Conservation (phyloP, 805 yeast genomes). For the Peterozyma toletana region DNA sequence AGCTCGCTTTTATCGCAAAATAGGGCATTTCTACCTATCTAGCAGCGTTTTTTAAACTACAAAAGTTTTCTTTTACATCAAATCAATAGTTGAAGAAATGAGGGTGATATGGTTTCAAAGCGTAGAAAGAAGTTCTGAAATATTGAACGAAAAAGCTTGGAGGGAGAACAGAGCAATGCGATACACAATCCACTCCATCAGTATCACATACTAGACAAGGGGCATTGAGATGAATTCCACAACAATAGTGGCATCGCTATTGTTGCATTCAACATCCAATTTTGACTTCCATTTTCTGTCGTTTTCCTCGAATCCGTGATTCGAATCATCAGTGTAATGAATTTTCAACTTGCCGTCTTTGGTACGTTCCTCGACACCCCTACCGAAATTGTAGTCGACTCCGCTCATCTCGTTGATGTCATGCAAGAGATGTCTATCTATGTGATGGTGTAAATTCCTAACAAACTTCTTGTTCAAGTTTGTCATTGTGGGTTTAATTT, state of each 20-base stretch:
- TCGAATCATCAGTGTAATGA: conserved; percentile 53
- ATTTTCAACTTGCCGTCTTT: conserved; percentile 45
- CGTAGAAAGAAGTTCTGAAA: too few relatives aligned
- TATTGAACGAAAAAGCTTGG: too few relatives aligned
- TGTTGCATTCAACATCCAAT: conserved; percentile 59
- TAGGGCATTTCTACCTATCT: too few relatives aligned
- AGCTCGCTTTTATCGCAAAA: too few relatives aligned
- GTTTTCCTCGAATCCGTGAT: conserved; percentile 43
- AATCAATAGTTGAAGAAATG: too few relatives aligned
- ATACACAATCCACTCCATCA: too few relatives aligned
- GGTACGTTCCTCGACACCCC: conserved; percentile 43
- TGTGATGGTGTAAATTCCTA: conserved; percentile 69
- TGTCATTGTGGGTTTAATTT: conserved; percentile 65
- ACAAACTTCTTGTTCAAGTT: conserved; percentile 65
- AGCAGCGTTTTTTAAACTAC: too few relatives aligned
- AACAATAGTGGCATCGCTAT: conserved; percentile 58
- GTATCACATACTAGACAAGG: too few relatives aligned
- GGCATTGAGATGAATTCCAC: conserved; percentile 61
- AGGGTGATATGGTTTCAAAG: too few relatives aligned
- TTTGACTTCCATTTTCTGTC: conserved; percentile 60
- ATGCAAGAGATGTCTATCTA: conserved; percentile 60
- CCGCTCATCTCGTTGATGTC: conserved; percentile 63
- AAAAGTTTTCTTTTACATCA: too few relatives aligned
- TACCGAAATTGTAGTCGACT: conserved; percentile 29
- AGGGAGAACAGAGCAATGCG: too few relatives aligned